These are phyloP conservation scores for Zymoseptoria brevis DNA, from an alignment of 2,329 filamentous ascomycete genomes.

Conservation along the genomic window DNA sequence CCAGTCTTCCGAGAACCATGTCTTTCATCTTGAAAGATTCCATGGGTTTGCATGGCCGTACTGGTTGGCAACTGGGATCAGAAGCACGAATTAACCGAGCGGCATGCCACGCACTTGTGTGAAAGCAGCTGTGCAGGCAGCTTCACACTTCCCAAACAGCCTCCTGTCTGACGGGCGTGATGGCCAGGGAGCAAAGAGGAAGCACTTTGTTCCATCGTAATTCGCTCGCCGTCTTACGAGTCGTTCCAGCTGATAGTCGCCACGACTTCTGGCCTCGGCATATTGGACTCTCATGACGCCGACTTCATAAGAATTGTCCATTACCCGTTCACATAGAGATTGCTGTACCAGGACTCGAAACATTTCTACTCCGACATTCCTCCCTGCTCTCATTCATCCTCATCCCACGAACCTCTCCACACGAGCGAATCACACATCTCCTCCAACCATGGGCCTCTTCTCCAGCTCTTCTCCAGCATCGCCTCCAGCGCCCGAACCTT, in stretches of 20 bases:
- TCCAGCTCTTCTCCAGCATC: slow-evolving; percentile 22
- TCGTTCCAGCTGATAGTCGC: neutral
- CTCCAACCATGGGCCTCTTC: slow-evolving; percentile 30
- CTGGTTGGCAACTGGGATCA: neutral
- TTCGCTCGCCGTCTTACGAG: neutral
- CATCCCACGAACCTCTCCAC: neutral
- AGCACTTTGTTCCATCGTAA: neutral
- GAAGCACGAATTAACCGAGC: neutral
- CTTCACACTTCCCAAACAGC: too few relatives aligned
- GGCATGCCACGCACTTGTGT: neutral
- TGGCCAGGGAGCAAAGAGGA: neutral
- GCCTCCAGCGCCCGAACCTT: slow-evolving; percentile 24
- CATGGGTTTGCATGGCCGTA: neutral
- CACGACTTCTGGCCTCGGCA: neutral
- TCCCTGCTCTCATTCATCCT: neutral
- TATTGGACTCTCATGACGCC: neutral
- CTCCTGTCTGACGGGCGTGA: neutral
- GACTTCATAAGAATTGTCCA: neutral
- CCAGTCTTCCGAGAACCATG: neutral
- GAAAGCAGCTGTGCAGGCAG: neutral
- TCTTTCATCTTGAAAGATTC: neutral
- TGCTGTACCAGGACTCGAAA: too few relatives aligned
- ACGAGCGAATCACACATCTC: neutral
- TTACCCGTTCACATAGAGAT: neutral
- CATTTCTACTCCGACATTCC: too few relatives aligned